Conservation (phyloP, 2,329 filamentous ascomycete genomes). For the Colletotrichum eremochloae region DNA sequence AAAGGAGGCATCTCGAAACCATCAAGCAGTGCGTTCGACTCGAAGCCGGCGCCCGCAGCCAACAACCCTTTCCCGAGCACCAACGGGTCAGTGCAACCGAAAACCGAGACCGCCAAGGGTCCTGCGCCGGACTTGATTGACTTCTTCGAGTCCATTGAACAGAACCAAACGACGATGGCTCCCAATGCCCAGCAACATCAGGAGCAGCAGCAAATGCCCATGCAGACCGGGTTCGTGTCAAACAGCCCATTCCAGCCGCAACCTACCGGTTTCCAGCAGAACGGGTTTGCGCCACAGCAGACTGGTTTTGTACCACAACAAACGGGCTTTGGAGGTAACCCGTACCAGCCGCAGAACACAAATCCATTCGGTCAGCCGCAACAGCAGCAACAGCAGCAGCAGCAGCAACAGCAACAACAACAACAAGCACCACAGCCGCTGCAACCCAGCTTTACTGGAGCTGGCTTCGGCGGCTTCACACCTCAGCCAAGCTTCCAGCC, state of each 20-base stretch:
- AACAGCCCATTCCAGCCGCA: conserved; percentile 52
- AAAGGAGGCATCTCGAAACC: conserved; percentile 47
- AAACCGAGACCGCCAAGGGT: conserved; percentile 68
- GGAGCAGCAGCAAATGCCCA: conserved; percentile 46
- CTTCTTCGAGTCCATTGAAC: conserved; percentile 94
- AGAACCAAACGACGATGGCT: conserved; percentile 82
- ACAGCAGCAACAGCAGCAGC: conserved; percentile 53
- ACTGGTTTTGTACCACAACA: conserved; percentile 58
- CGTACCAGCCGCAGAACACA: conserved; percentile 57
- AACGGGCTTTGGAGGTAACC: conserved; percentile 56
- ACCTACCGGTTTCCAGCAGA: conserved; percentile 53
- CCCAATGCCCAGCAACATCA: conserved; percentile 53
- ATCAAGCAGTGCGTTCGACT: conserved; percentile 50
- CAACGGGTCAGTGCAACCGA: conserved; percentile 53
- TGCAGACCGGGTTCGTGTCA: conserved; percentile 46
- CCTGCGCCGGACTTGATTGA: conserved; percentile 87
- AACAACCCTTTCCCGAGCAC: conserved; percentile 60
- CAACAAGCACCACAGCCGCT: conserved; percentile 52
- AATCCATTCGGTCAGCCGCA: conserved; percentile 51
- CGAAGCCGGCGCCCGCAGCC: conserved; percentile 54
- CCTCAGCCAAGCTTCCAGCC: conserved; percentile 72
- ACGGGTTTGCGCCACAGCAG: conserved; percentile 59
- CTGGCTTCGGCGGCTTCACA: conserved; percentile 87
- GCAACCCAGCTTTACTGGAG: conserved; percentile 71
- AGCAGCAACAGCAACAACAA: background rate